Evolutionary conservation across 192 early-diverging fungal species (phyloP), one percentile per base, ranked within the genome.

Genomic region (Chytriomyces confervae): DNA sequence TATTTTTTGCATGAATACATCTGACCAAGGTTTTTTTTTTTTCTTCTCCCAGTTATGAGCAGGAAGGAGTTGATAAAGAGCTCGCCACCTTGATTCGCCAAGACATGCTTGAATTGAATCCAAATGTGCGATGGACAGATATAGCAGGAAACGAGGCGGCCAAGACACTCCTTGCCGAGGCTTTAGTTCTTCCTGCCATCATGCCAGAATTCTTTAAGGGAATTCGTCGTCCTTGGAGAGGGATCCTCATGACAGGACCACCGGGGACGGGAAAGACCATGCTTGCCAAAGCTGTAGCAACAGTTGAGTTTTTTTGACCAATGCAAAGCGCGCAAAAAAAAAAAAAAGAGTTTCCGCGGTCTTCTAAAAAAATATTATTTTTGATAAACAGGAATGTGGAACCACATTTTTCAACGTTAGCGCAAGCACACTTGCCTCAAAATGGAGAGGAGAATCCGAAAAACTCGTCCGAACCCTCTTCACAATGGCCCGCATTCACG

Each of bases 221-320:
- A 29, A 69, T 87, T 8, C 60, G 85, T 47, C 65, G 64, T 5
- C 87, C 87, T 9, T 88, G 87, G 87, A 86, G 82, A 68, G 87
- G 87, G 4, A 20, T 88, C 1, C 62, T 88, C 57, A 76, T 88
- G 29, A 87, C 80, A 50, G 87, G 87, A 27, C 85, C 86, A 13
- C 85, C 83, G 7, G 84, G 84, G 45, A 85, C 82, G 3, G 84
- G 80, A 65, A 85, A 87, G 66, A 87, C 86, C 4, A 87, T 85
- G 86, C 20, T 60, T 13, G 53, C 53, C 16, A 60, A 60, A 60
- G 53, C 53, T 5, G 53, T 60, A 4, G 53, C 53, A 18, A 60
- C 53, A 20, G 53, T 60, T 18, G 20, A 18, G 53, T 46, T 27
- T 46, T 46, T 36, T 36, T 36, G 36, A 36, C 36, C 2, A 2